A percentile compares a stretch with the other conserved stretches of the same genome.
phyloP scores from a whole-genome alignment of 2,329 filamentous ascomycete species.

The Clonostachys rosea region DNA sequence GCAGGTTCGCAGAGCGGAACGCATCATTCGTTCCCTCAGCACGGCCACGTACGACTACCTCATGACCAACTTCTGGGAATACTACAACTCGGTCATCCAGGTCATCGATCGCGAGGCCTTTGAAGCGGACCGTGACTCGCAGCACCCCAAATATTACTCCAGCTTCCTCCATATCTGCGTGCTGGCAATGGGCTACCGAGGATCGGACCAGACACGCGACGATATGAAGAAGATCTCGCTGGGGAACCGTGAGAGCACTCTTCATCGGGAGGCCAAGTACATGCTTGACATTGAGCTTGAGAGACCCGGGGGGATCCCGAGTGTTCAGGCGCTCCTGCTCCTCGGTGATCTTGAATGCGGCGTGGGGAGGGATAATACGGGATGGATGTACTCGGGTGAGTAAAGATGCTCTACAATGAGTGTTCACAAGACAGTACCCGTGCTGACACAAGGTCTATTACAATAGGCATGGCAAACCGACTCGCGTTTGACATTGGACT shows the following conservation, averaged over 20 bases:
- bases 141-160: conserved; percentile 43
- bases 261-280: conserved; percentile 48
- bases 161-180: conserved; percentile 46
- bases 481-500: conserved; percentile 42
- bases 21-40: conserved; percentile 38
- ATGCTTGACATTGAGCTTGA: conserved; percentile 50
- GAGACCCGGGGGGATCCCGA: conserved; percentile 43
- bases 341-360: conserved; percentile 49
- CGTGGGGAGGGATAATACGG: conserved; percentile 46
- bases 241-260: conserved; percentile 41
- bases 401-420: background rate
- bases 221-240: conserved; percentile 42
- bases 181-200: conserved; percentile 46
- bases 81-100: conserved; percentile 43
- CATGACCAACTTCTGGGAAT: conserved; percentile 44
- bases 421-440: background rate
- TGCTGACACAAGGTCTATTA: background rate
- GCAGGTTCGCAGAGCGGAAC: conserved; percentile 38
- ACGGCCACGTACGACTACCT: conserved; percentile 45
- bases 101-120: conserved; percentile 45
- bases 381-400: conserved; percentile 49
- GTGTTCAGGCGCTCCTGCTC: conserved; percentile 44
- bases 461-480: conserved; percentile 33
- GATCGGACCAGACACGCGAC: conserved; percentile 39
- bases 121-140: conserved; percentile 37